phyloP scores from a whole-genome alignment of 2,329 filamentous ascomycete species.

The Aureobasidium sp. region DNA sequence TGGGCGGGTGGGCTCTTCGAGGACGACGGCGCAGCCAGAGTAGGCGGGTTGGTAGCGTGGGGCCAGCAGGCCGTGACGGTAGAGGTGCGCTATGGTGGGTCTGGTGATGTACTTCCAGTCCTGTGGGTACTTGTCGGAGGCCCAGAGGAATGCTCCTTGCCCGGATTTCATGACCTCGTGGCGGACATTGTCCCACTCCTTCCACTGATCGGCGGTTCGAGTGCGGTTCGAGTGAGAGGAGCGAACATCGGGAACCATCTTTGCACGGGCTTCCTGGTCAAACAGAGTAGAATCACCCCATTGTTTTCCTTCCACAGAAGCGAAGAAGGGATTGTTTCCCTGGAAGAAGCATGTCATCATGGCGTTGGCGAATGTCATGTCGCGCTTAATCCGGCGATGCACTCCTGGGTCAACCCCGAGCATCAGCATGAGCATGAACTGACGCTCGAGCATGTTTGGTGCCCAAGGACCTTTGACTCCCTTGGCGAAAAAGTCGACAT shows the following conservation, averaged over 20 bases:
- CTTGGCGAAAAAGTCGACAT: slow-evolving; percentile 8
- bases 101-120: slow-evolving; percentile 24
- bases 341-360: slow-evolving; percentile 33
- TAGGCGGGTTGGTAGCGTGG: slow-evolving; percentile 23
- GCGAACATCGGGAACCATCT: slow-evolving; percentile 30
- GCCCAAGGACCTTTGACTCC: slow-evolving; percentile 3
- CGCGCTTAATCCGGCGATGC: slow-evolving; percentile 32
- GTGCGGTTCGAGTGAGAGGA: slow-evolving; percentile 31
- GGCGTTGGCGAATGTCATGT: slow-evolving; percentile 30
- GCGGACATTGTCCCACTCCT: slow-evolving; percentile 27
- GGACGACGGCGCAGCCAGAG: slow-evolving; percentile 31
- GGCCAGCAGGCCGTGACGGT: slow-evolving; percentile 37
- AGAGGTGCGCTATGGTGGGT: slow-evolving; percentile 37
- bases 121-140: slow-evolving; percentile 17
- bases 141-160: neutral
- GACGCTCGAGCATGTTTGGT: slow-evolving; percentile 5
- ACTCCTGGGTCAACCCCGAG: slow-evolving; percentile 21
- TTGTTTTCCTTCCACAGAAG: slow-evolving; percentile 24
- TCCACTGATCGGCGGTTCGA: slow-evolving; percentile 26
- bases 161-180: slow-evolving; percentile 9
- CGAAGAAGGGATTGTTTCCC: slow-evolving; percentile 27
- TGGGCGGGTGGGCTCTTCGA: slow-evolving; percentile 29
- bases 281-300: slow-evolving; percentile 31
- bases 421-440: slow-evolving; percentile 17
- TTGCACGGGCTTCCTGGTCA: slow-evolving; percentile 33